Conservation (phyloP, 2,329 filamentous ascomycete species). For the Pseudophaeomoniella oleicola region DNA sequence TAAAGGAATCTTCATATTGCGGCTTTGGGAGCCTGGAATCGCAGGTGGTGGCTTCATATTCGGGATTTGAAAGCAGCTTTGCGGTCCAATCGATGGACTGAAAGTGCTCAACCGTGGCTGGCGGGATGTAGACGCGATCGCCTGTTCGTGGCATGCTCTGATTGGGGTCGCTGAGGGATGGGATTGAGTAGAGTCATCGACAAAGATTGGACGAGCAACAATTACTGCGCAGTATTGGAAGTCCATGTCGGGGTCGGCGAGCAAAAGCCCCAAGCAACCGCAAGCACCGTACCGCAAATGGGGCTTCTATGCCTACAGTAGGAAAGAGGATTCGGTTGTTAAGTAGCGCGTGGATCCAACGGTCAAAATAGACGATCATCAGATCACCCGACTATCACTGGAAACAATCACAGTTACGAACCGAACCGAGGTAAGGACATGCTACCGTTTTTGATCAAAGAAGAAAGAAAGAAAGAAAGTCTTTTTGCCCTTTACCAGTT, state of each 20-base stretch:
- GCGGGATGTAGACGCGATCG: background rate
- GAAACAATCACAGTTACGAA: no score
- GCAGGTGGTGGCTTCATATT: constrained; percentile 15
- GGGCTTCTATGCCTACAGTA: no score
- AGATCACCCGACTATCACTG: no score
- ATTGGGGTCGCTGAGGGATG: background rate
- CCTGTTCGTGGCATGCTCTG: no score
- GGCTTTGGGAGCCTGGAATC: constrained; percentile 21
- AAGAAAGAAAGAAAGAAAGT: no score
- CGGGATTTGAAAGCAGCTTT: constrained; percentile 15
- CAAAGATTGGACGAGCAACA: background rate
- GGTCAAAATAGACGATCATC: no score
- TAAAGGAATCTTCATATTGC: constrained; percentile 28
- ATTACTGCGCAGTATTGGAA: background rate
- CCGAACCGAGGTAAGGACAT: no score
- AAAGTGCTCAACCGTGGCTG: constrained; percentile 7
- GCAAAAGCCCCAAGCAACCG: background rate
- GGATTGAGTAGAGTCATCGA: background rate
- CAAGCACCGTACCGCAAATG: background rate
- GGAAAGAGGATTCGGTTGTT: no score
- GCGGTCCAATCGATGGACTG: constrained; percentile 14
- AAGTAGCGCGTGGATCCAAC: no score
- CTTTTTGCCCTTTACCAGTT: no score
- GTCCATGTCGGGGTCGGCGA: background rate
- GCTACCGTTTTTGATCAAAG: no score